These are phyloP conservation scores for Pythium sukuiense DNA, from an alignment of 352 stramenopile genomes.

Conservation along the genomic window DNA sequence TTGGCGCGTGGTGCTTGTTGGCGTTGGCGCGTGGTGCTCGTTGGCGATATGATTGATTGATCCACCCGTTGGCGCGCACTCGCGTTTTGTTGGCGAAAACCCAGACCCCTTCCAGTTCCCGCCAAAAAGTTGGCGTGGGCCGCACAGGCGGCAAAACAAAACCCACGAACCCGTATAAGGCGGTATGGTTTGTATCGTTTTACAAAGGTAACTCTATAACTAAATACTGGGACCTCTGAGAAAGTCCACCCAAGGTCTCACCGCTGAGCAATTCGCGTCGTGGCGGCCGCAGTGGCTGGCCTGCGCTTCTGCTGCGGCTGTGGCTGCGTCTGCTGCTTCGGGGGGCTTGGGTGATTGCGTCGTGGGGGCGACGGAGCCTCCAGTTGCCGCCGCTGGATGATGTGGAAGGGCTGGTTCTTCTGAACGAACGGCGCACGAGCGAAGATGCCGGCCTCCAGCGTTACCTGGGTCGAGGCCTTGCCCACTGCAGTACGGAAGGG, in stretches of 20 bases:
- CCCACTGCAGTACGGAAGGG: conserved; percentile 67
- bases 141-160: background rate
- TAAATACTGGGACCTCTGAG: background rate
- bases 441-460: conserved; percentile 58
- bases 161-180: background rate
- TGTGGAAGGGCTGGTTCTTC: conserved; percentile 52
- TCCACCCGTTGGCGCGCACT: conserved; percentile 6
- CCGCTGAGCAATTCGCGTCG: conserved; percentile 11
- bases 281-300: conserved; percentile 8
- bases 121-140: conserved; percentile 19
- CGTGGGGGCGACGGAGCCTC: conserved; percentile 21
- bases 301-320: conserved; percentile 1
- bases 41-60: background rate
- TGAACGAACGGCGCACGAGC: conserved; percentile 48
- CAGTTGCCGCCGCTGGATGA: conserved; percentile 57
- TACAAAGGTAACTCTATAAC: background rate
- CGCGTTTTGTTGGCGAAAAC: conserved; percentile 1
- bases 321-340: background rate
- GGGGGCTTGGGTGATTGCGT: background rate
- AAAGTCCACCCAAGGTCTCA: background rate
- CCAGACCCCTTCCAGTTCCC: conserved; percentile 12
- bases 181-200: background rate
- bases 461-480: conserved; percentile 57
- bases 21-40: conserved; percentile 8
- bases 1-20: conserved; percentile 11